Percentiles rank a stretch among this genome's conserved stretches.
Conservation (phyloP, 1,139 yeast genomes). For the Neolecta irregularis region DNA sequence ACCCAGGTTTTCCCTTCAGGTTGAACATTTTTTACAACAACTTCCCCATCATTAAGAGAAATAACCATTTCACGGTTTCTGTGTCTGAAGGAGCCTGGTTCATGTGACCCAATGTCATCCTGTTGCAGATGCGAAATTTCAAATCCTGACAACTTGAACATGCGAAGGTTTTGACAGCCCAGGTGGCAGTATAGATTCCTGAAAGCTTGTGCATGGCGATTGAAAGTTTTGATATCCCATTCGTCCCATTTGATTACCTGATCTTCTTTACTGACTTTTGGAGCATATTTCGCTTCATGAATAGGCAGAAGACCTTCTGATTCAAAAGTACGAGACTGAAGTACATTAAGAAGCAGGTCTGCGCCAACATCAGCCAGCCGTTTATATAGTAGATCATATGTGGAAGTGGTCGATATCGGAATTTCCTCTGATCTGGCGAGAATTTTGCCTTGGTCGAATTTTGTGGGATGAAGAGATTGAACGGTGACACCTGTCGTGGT, state of each 20-base stretch:
- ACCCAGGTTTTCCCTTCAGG: slow-evolving; percentile 3
- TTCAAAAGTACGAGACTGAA: slow-evolving; percentile 5
- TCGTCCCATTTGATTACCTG: slow-evolving; percentile 2
- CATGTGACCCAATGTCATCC: not conserved
- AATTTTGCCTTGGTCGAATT: slow-evolving; percentile 68
- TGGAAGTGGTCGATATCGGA: slow-evolving; percentile 9
- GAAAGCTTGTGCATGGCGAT: slow-evolving; percentile 2
- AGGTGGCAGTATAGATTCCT: slow-evolving; percentile 1
- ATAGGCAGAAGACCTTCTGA: not conserved
- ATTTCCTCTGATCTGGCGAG: slow-evolving; percentile 39
- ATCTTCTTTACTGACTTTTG: slow-evolving; percentile 1
- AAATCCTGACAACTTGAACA: not conserved
- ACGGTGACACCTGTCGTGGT: slow-evolving; percentile 64
- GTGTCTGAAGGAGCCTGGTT: too few relatives aligned
- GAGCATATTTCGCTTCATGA: slow-evolving; percentile 3
- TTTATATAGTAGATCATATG: slow-evolving; percentile 9
- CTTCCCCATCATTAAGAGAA: not conserved
- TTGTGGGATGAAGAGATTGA: slow-evolving; percentile 76
- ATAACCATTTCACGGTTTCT: too few relatives aligned
- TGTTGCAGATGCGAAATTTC: not conserved
- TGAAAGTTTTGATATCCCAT: slow-evolving; percentile 3
- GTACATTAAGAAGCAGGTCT: slow-evolving; percentile 10
- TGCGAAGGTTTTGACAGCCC: not conserved
- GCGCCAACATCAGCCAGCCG: slow-evolving; percentile 16
- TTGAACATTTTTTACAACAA: slow-evolving; percentile 3